Percentiles rank a stretch among this genome's conserved stretches.
Evolutionary conservation across 768 basidiomycete genomes (phyloP).

Genomic region (Pisolithus orientalis): DNA sequence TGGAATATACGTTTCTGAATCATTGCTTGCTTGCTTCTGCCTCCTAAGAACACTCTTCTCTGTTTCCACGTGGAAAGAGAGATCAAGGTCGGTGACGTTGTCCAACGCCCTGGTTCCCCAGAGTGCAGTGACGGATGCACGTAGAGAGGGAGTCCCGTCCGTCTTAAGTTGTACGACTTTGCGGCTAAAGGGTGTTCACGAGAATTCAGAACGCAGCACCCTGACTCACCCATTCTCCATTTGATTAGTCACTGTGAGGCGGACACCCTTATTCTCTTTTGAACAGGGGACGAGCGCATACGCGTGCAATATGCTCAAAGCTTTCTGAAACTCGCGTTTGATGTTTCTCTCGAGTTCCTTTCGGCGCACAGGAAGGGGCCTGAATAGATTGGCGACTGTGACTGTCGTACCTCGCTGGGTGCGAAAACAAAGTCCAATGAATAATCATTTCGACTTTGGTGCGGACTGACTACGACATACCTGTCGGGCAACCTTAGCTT

Average conservation of each 20-base stretch:
- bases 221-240: slow-evolving; percentile 59
- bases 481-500: slow-evolving; percentile 67
- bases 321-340: slow-evolving; percentile 87
- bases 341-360: slow-evolving; percentile 87
- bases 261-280: slow-evolving; percentile 49
- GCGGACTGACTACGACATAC: slow-evolving; percentile 32
- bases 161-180: slow-evolving; percentile 71
- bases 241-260: slow-evolving; percentile 69
- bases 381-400: slow-evolving; percentile 63
- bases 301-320: slow-evolving; percentile 71
- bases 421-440: slow-evolving; percentile 21
- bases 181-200: slow-evolving; percentile 32
- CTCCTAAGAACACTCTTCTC: slow-evolving; percentile 39
- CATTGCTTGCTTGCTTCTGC: slow-evolving; percentile 2
- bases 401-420: slow-evolving; percentile 89
- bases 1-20: slow-evolving; percentile 16
- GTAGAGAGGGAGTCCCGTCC: slow-evolving; percentile 54
- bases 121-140: slow-evolving; percentile 61
- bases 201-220: not conserved
- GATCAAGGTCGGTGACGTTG: slow-evolving; percentile 64
- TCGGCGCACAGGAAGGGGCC: slow-evolving; percentile 79
- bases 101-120: slow-evolving; percentile 85
- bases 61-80: slow-evolving; percentile 61
- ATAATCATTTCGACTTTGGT: not conserved
- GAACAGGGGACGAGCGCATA: slow-evolving; percentile 86